Conservation (phyloP, 768 basidiomycete genomes). For the Trametes cingulata region DNA sequence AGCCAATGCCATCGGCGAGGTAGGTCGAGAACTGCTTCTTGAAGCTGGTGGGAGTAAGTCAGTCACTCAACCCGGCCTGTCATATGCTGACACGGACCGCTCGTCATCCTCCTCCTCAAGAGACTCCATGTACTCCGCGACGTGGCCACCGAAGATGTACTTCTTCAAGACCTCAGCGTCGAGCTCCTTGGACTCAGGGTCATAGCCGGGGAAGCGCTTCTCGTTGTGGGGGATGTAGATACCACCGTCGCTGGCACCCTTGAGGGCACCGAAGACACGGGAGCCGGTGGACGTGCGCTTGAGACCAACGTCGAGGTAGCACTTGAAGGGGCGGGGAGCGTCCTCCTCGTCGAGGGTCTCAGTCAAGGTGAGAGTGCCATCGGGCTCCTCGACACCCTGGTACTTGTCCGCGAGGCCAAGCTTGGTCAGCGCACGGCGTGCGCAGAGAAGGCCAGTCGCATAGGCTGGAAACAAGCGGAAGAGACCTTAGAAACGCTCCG, state of each 20-base stretch:
- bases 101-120: constrained; percentile 99
- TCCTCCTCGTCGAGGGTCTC: constrained; percentile 89
- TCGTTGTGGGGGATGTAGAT: constrained; percentile 98
- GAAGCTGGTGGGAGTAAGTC: constrained; percentile 54
- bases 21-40: constrained; percentile 97
- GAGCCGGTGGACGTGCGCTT: constrained; percentile 97
- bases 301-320: constrained; percentile 97
- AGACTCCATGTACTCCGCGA: constrained; percentile 99
- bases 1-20: constrained; percentile 93
- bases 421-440: constrained; percentile 93
- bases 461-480: constrained; percentile 61
- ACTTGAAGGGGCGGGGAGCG: constrained; percentile 98
- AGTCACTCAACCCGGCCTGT: constrained; percentile 10
- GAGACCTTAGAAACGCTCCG: background rate
- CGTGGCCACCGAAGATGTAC: constrained; percentile 97
- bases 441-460: constrained; percentile 93
- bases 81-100: constrained; percentile 49
- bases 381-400: constrained; percentile 88
- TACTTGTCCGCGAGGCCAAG: constrained; percentile 98
- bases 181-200: constrained; percentile 88
- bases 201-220: constrained; percentile 97
- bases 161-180: constrained; percentile 95
- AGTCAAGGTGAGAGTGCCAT: constrained; percentile 82
- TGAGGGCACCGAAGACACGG: constrained; percentile 97
- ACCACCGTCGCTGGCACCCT: constrained; percentile 97